Base-by-base conservation (phyloP, 176 grass and related monocot species). In the Juncus effusus region DNA sequence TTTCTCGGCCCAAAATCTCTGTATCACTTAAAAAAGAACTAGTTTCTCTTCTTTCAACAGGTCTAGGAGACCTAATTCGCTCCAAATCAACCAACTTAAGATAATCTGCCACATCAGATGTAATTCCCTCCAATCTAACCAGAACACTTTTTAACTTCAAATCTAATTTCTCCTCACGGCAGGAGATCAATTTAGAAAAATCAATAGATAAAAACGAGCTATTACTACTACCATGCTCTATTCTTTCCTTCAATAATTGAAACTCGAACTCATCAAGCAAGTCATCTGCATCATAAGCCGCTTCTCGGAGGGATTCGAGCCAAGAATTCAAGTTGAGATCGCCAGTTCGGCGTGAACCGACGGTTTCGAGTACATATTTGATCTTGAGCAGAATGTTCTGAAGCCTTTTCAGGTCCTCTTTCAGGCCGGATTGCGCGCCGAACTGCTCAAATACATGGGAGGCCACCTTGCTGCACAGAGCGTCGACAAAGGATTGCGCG, bases 1-100 rank as follows among this genome's bases (percentile, higher is more conserved):
- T 63, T 16, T 75, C 45, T 38, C 72, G 40, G 10, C 72, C 72
- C 39, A 75, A 44, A 61, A 75, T 59, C 51, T 54, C 61, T 6
- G 59, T 49, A 38, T 47, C 41, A 54, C 38, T 52, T 35, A 75
- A 53, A 10, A 62, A 62, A 40, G 54, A 61, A 54, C 60, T 62
- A 51, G 45, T 75, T 5, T 49, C 61, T 64, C 45, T 75, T 64
- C 72, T 19, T 49, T 75, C 59, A 50, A 51, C 14, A 67, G 14
- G 8, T 5, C 11, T 41, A 14, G 42, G 10, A 12, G 14, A 9
- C 4, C 64, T 38, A 52, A 35, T 67, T 36, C 44, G 42, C 38
- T 67, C 42, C 49, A 12, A 41, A 42, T 67, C 64, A 35, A 67
- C 64, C 64, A 67, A 10, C 44, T 67, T 67, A 42, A 67, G 36